phyloP scores from a whole-genome alignment of 306 rosid genomes.

The Lablab purpureus region DNA sequence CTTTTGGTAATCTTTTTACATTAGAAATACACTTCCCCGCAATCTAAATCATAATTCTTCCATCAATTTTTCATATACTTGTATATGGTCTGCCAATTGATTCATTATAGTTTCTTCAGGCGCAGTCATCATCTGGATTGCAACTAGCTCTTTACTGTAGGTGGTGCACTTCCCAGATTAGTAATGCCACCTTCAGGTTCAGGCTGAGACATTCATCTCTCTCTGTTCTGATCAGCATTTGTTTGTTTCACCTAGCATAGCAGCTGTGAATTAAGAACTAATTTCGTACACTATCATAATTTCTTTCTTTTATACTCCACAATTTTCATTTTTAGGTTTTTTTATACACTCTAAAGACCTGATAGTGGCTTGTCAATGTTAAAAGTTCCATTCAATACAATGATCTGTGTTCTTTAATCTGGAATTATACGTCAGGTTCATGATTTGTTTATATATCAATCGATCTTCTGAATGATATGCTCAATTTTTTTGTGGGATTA shows the following conservation, averaged over 20 bases:
- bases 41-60: conserved; percentile 22
- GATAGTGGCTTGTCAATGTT: background rate
- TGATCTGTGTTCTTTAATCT: background rate
- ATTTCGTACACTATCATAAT: conserved; percentile 38
- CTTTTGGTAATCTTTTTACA: conserved; percentile 8
- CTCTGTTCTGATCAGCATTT: conserved; percentile 39
- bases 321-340: background rate
- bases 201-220: conserved; percentile 33
- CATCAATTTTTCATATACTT: background rate
- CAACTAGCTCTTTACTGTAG: conserved; percentile 21
- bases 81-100: conserved; percentile 32
- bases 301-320: conserved; percentile 10
- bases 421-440: background rate
- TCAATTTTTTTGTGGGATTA: background rate
- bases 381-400: conserved; percentile 11
- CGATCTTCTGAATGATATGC: conserved; percentile 15
- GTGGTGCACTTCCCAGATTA: conserved; percentile 9
- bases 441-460: conserved; percentile 15
- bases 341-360: conserved; percentile 17
- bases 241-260: conserved; percentile 25
- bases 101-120: conserved; percentile 35
- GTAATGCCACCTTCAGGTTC: conserved; percentile 32
- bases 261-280: conserved; percentile 40
- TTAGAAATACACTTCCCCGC: conserved; percentile 4
- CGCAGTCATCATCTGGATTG: conserved; percentile 39